Evolutionary conservation across 2,329 filamentous ascomycete genomes (phyloP), one percentile per base, ranked within the genome.

Genomic region (Beauveria medogensis): DNA sequence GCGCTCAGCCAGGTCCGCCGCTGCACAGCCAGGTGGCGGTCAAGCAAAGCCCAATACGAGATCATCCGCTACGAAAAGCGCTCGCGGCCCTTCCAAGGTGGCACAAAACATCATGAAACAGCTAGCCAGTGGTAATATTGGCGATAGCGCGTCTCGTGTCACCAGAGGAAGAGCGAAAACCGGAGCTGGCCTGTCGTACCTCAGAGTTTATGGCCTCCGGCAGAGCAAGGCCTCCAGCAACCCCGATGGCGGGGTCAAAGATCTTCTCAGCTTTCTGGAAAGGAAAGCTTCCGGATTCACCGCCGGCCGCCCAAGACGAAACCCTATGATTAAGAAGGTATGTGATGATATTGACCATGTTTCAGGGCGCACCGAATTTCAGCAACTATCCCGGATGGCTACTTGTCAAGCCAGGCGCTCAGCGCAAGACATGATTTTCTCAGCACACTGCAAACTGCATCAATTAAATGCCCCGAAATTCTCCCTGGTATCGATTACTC

Each of bases 281-380:
- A 84, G 86, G 68, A 91, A 91, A 72, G 82, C 88, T 52, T 80
- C 80, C 60, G 75, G 79, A 65, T 77, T 84, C 67, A 76, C 77
- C 63, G 78, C 78, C 40, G 68, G 69, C 62, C 67, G 63, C 52
- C 67, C 68, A 70, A 69, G 76, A 69, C 78, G 81, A 68, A 77
- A 78, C 66, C 78, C 90, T 67, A 85, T 80, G 71, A 86, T 92
- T 65, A 86, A 84, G 77, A 90, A 91, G 86, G 89, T 92, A 89
- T 84, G 87, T 89, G 73, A 59, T 64, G 65, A 65, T 62, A 68
- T 71, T 70, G 69, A 74, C 69, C 62, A 65, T 62, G 63, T 68
- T 67, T 67, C 68, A 71, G 70, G 70, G 57, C 62, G 61, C 53
- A 54, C 30, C 61, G 56, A 60, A 52, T 43, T 57, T 78, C 74